These are phyloP conservation scores for Piromyces finnis DNA, from an alignment of 192 early-diverging fungal species.

Conservation along the genomic window DNA sequence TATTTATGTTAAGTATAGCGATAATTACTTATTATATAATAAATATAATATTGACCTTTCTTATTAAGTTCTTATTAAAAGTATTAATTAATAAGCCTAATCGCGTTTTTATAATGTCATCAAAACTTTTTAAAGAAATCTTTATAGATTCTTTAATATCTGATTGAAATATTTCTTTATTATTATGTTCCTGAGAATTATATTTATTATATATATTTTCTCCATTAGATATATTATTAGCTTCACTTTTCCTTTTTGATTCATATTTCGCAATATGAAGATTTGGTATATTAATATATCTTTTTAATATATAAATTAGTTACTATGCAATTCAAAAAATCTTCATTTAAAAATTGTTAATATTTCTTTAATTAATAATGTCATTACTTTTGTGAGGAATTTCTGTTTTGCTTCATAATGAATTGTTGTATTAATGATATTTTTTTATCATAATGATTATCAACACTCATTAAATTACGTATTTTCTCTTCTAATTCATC, in stretches of 20 bases:
- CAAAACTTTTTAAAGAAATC: background rate
- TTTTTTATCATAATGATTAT: background rate
- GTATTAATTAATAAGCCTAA: background rate
- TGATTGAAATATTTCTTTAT: background rate
- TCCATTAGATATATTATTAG: background rate
- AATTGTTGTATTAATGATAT: background rate
- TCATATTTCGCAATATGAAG: background rate
- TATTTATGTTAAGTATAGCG: too few relatives aligned
- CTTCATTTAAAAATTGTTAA: too few relatives aligned
- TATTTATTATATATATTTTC: background rate
- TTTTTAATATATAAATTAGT: background rate
- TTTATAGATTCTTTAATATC: background rate
- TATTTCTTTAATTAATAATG: too few relatives aligned
- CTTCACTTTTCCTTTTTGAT: background rate
- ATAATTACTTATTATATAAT: too few relatives aligned
- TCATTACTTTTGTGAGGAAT: background rate
- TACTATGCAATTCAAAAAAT: too few relatives aligned
- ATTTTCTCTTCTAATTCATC: background rate
- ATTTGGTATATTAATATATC: background rate
- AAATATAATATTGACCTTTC: background rate
- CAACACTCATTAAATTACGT: background rate
- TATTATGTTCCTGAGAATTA: background rate
- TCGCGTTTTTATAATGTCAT: background rate
- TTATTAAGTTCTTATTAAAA: background rate
- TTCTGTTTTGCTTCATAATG: background rate